Base-by-base conservation (phyloP, 2,329 filamentous ascomycete species). In the Dissoconium aciculare region DNA sequence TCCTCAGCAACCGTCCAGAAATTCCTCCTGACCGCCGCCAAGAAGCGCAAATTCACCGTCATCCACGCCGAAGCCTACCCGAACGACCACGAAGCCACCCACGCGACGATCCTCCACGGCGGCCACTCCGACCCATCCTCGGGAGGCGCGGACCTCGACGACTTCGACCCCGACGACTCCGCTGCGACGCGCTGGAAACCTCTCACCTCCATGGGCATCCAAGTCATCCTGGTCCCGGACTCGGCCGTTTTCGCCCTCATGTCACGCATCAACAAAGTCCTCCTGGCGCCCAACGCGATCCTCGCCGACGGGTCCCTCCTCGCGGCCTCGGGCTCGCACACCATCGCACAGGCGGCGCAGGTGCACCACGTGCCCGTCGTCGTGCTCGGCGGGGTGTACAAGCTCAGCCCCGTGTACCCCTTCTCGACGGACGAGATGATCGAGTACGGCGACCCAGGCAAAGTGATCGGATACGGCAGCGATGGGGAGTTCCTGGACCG, bases 211-310 rank as follows among this genome's bases (percentile, higher is more conserved):
- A 71, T 76, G 19, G 85, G 85, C 15, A 79, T 91, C 33, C 78
- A 73, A 1, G 78, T 92, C 25, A 79, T 94, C 44, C 69, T 81
- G 37, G 75, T 95, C 33, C 74, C 82, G 26, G 85, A 92, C 55
- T 78, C 75, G 5, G 80, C 83, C 6, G 69, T 92, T 32, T 91
- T 85, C 60, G 84, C 85, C 1, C 80, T 95, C 47, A 95, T 98
- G 81, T 80, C 85, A 5, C 74, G 79, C 37, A 82, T 94, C 45
- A 91, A 87, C 64, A 94, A 94, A 60, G 87, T 98, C 38, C 80
- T 98, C 28, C 65, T 98, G 5, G 78, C 80, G 9, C 87, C 87
- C 4, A 78, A 85, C 49, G 78, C 80, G 3, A 81, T 98, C 15
- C 73, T 91, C 27, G 81, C 82, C 29, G 89, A 92, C 47, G 89